Evolutionary conservation across 2,329 filamentous ascomycete species (phyloP).

Genomic region (Claviceps cyperi): DNA sequence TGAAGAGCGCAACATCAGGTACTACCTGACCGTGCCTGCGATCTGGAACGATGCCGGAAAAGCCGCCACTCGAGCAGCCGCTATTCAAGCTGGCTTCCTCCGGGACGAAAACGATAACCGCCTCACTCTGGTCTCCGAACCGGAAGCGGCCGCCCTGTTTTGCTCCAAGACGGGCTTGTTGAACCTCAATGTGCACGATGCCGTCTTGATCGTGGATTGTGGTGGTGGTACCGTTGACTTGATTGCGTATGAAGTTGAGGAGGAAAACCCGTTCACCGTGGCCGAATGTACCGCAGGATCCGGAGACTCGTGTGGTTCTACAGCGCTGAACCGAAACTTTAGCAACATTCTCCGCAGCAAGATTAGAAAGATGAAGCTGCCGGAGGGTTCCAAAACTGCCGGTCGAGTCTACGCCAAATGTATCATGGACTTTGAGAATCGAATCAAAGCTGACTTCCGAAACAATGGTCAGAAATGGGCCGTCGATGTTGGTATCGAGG

Average conservation of each 20-base stretch:
- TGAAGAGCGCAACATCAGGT: slow-evolving; percentile 94
- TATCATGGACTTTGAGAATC: slow-evolving; percentile 99
- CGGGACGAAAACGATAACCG: slow-evolving; percentile 96
- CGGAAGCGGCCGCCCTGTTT: slow-evolving; percentile 92
- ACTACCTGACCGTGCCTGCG: slow-evolving; percentile 95
- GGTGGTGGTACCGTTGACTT: slow-evolving; percentile 97
- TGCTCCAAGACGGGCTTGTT: slow-evolving; percentile 93
- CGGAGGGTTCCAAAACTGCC: slow-evolving; percentile 92
- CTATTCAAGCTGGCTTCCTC: slow-evolving; percentile 92
- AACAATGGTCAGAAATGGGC: slow-evolving; percentile 99
- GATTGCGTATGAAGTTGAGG: slow-evolving; percentile 97
- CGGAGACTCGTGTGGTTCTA: slow-evolving; percentile 96
- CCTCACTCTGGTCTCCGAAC: slow-evolving; percentile 86
- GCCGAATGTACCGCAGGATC: slow-evolving; percentile 95
- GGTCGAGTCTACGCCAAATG: slow-evolving; percentile 97
- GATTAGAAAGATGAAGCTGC: slow-evolving; percentile 98
- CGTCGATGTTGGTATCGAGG: slow-evolving; percentile 95
- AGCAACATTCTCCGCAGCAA: slow-evolving; percentile 96
- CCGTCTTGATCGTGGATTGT: slow-evolving; percentile 95
- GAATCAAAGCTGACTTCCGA: slow-evolving; percentile 98
- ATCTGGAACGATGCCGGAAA: slow-evolving; percentile 99
- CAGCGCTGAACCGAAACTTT: slow-evolving; percentile 92
- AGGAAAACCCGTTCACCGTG: slow-evolving; percentile 92
- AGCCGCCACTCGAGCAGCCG: slow-evolving; percentile 85
- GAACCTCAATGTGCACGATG: slow-evolving; percentile 95